Evolutionary conservation across 2,329 filamentous ascomycete genomes (phyloP), one percentile per base, ranked within the genome.

Genomic region (Calycina marina): DNA sequence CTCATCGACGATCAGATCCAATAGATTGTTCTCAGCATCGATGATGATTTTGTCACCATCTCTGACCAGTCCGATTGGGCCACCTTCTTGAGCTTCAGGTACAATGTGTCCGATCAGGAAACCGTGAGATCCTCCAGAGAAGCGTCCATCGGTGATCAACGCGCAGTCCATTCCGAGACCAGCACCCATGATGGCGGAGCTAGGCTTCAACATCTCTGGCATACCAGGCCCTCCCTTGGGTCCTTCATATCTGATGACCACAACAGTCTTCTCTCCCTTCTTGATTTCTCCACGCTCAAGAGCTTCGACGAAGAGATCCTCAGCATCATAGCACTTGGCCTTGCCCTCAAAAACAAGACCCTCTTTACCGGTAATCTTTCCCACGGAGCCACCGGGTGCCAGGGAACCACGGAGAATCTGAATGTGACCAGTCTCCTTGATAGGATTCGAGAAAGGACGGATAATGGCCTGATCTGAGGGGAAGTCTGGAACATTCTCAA

Each of bases 301-400:
- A 2, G 76, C 73, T 18, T 59, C 51, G 45, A 81, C 72, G 57
- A 83, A 80, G 39, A 67, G 62, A 41, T 81, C 74, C 53, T 83
- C 77, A 13, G 63, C 63, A 48, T 83, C 72, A 53, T 75, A 83
- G 44, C 76, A 74, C 42, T 71, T 72, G 2, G 77, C 77, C 48
- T 74, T 78, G 30, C 77, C 77, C 2, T 62, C 68, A 56, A 83
- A 83, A 6, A 58, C 49, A 9, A 69, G 64, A 14, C 77, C 77
- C 56, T 83, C 77, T 55, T 83, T 82, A 26, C 77, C 77, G 2
- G 77, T 83, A 51, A 83, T 83, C 57, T 83, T 83, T 28, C 75
- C 77, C 2, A 83, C 77, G 39, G 64, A 69, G 30, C 77, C 77
- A 35, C 70, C 76, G 0, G 77, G 77, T 3, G 77, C 75, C 22